Evolutionary conservation across 2,329 filamentous ascomycete species (phyloP).

Genomic region (Alternaria panax): DNA sequence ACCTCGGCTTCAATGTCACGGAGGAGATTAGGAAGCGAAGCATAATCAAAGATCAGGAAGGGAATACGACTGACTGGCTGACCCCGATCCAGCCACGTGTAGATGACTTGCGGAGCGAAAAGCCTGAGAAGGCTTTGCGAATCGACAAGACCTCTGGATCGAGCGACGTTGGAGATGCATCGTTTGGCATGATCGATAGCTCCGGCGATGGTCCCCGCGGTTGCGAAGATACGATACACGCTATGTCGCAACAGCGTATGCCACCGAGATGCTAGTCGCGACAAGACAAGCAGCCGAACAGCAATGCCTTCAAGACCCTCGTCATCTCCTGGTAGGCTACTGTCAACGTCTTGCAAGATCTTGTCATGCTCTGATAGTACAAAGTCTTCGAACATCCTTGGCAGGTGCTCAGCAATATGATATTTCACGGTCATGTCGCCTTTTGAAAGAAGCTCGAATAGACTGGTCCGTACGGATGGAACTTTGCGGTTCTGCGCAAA

Average conservation of each 20-base stretch:
- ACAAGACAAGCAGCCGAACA: slow-evolving; percentile 77
- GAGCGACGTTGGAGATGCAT: slow-evolving; percentile 73
- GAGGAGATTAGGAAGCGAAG: slow-evolving; percentile 72
- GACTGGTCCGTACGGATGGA: slow-evolving; percentile 71
- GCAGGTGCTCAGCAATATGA: slow-evolving; percentile 72
- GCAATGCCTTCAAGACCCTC: slow-evolving; percentile 83
- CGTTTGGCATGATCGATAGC: slow-evolving; percentile 74
- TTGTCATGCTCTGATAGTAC: slow-evolving; percentile 83
- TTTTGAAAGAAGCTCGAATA: slow-evolving; percentile 74
- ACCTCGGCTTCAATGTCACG: slow-evolving; percentile 76
- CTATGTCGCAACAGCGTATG: slow-evolving; percentile 84
- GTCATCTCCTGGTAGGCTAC: slow-evolving; percentile 75
- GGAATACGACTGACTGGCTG: slow-evolving; percentile 69
- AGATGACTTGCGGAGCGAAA: slow-evolving; percentile 88
- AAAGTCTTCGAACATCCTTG: slow-evolving; percentile 79
- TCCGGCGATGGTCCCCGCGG: slow-evolving; percentile 73
- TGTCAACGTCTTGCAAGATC: slow-evolving; percentile 84
- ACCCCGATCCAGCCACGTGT: slow-evolving; percentile 82
- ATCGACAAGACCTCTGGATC: slow-evolving; percentile 68
- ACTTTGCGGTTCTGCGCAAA: slow-evolving; percentile 69
- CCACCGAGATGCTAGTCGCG: slow-evolving; percentile 81
- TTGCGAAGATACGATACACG: slow-evolving; percentile 94
- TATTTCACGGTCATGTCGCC: slow-evolving; percentile 78
- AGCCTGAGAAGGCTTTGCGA: slow-evolving; percentile 78
- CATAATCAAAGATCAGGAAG: slow-evolving; percentile 83